Evolutionary conservation across 306 rosid species (phyloP).

Genomic region (Cercis canadensis): DNA sequence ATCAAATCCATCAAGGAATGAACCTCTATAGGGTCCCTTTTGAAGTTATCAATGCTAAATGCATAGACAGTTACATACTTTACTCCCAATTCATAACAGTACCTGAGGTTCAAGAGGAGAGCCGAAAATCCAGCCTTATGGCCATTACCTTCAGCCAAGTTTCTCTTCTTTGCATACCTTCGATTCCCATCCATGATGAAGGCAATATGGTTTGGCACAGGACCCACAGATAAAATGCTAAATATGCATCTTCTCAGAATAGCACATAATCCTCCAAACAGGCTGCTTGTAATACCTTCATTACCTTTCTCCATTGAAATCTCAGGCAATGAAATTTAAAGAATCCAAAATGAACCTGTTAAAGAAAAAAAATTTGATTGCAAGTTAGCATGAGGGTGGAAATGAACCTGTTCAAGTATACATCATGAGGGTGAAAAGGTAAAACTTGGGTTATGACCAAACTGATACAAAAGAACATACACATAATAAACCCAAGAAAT

Average conservation of each 20-base stretch:
- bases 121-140: conserved; percentile 67
- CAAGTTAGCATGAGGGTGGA: conserved; percentile 14
- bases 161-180: conserved; percentile 70
- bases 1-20: conserved; percentile 68
- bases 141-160: conserved; percentile 61
- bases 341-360: conserved; percentile 26
- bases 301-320: conserved; percentile 49
- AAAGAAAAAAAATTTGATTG: conserved; percentile 27
- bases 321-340: conserved; percentile 22
- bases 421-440: conserved; percentile 10
- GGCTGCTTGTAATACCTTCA: conserved; percentile 30
- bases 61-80: conserved; percentile 71
- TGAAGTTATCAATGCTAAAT: conserved; percentile 89
- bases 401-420: conserved; percentile 6
- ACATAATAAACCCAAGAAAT: too few relatives aligned
- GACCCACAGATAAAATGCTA: conserved; percentile 61
- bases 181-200: conserved; percentile 96
- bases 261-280: conserved; percentile 40
- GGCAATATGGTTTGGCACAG: conserved; percentile 75
- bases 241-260: conserved; percentile 64
- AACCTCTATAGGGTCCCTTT: conserved; percentile 64
- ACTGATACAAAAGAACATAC: too few relatives aligned
- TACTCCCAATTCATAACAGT: conserved; percentile 80
- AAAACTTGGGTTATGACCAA: conserved; percentile 3
- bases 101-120: conserved; percentile 56